A percentile compares a stretch with the other conserved stretches of the same genome.
These are phyloP conservation scores for Hypsizygus marmoreus DNA, from an alignment of 768 basidiomycete species.

Conservation along the genomic window DNA sequence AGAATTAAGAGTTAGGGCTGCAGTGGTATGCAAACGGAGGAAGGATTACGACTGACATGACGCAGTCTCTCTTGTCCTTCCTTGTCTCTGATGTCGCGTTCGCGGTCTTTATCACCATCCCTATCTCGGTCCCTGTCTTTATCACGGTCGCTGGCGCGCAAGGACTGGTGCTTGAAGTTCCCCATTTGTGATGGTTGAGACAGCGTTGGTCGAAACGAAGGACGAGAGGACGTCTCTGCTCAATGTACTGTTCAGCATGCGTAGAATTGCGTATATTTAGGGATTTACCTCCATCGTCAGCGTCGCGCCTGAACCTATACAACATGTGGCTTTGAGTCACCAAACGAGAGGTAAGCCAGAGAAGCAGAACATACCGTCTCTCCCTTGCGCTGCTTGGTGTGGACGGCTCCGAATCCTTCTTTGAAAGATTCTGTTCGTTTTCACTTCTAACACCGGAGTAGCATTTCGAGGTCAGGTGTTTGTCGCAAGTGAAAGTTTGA, in stretches of 20 bases:
- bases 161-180: conserved; percentile 87
- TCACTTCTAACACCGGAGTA: conserved; percentile 42
- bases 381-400: conserved; percentile 59
- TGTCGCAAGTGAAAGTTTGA: conserved; percentile 17
- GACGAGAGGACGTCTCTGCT: conserved; percentile 56
- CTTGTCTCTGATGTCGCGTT: conserved; percentile 66
- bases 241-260: too few relatives aligned
- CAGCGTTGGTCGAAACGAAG: conserved; percentile 69
- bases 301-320: conserved; percentile 71
- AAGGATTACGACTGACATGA: conserved; percentile 50
- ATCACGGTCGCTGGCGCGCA: conserved; percentile 66
- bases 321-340: conserved; percentile 17
- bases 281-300: conserved; percentile 74
- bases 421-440: conserved; percentile 63
- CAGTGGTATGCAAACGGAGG: conserved; percentile 6
- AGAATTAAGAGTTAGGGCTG: conserved; percentile 6
- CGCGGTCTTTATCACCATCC: conserved; percentile 49
- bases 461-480: conserved; percentile 17
- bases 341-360: conserved; percentile 4
- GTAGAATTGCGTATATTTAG: too few relatives aligned
- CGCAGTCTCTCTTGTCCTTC: conserved; percentile 80
- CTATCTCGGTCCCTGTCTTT: conserved; percentile 50
- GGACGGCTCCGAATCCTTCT: conserved; percentile 70
- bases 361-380: conserved; percentile 53
- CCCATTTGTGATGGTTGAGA: conserved; percentile 92